A percentile compares a stretch with the other conserved stretches of the same genome.
Conservation (phyloP, 140 eudicot genomes). For the Bidens hawaiensis region DNA sequence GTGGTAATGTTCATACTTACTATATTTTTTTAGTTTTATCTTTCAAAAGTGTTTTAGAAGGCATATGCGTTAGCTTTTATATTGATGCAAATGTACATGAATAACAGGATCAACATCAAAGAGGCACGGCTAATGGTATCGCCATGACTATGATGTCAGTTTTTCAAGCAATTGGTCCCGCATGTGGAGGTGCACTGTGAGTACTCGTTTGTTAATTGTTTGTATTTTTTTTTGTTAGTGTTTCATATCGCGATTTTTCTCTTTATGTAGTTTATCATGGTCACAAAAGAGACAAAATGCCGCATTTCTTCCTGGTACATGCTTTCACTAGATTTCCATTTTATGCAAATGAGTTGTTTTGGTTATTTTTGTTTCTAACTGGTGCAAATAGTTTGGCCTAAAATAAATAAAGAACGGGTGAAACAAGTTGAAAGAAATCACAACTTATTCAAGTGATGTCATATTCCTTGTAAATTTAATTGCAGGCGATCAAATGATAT, state of each 20-base stretch:
- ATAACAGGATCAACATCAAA: conserved; percentile 61
- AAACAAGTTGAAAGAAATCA: too few relatives aligned
- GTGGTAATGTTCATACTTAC: conserved; percentile 41
- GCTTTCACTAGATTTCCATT: background rate
- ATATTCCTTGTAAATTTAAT: too few relatives aligned
- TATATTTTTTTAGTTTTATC: background rate
- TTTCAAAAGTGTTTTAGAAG: background rate
- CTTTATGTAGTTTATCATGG: conserved; percentile 65
- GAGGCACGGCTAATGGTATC: conserved; percentile 90
- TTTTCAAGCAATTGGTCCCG: conserved; percentile 69
- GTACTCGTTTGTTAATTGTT: conserved; percentile 14
- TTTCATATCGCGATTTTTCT: background rate
- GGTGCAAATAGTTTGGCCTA: too few relatives aligned
- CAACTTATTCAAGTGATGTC: too few relatives aligned
- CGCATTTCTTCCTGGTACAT: conserved; percentile 65
- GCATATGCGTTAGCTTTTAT: background rate
- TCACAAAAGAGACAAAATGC: conserved; percentile 59
- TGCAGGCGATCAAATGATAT: conserved; percentile 44
- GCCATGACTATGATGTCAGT: conserved; percentile 63
- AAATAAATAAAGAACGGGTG: too few relatives aligned
- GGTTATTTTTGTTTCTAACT: too few relatives aligned
- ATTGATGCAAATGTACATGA: background rate
- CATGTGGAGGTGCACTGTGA: conserved; percentile 80
- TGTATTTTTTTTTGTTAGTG: background rate
- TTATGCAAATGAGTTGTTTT: background rate